Percentiles rank a stretch among this genome's conserved stretches.
These are phyloP conservation scores for Candolleomyces aberdarensis DNA, from an alignment of 768 basidiomycete genomes.

Conservation along the genomic window DNA sequence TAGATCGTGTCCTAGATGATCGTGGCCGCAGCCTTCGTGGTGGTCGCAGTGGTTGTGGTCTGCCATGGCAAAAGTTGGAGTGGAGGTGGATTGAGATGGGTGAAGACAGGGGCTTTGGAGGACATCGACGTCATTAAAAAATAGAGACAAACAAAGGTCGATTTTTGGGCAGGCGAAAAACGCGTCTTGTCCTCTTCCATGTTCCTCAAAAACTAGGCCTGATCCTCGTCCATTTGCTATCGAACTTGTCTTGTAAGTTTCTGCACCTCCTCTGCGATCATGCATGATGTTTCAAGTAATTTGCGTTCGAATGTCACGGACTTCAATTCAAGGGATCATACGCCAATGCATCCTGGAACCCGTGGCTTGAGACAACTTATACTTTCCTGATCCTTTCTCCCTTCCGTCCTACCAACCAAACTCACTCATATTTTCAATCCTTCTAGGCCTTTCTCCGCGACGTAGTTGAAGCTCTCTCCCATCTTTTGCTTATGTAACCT, in stretches of 20 bases:
- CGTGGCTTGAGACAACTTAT: conserved; percentile 67
- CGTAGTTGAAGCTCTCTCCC: background rate
- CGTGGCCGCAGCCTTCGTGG: conserved; percentile 54
- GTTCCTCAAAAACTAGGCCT: background rate
- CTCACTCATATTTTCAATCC: background rate
- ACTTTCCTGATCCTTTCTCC: conserved; percentile 40
- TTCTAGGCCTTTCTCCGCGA: background rate
- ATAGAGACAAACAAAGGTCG: background rate
- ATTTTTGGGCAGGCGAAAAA: background rate
- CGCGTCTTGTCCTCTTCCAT: background rate
- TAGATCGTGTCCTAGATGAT: conserved; percentile 44
- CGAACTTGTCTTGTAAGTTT: conserved; percentile 12
- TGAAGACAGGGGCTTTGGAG: background rate
- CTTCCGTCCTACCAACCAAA: background rate
- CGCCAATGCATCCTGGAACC: conserved; percentile 71
- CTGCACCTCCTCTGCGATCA: background rate
- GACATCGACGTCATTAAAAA: conserved; percentile 2
- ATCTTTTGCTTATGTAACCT: conserved; percentile 9
- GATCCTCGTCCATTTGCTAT: background rate
- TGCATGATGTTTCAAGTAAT: conserved; percentile 71
- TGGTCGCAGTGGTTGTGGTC: conserved; percentile 39
- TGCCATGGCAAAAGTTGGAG: conserved; percentile 34
- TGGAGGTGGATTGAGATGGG: background rate
- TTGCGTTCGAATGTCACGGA: conserved; percentile 79
- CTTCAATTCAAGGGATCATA: conserved; percentile 63